These are phyloP conservation scores for Saccharomyces pastorianus DNA, from an alignment of 1,139 yeast species.

Conservation along the genomic window DNA sequence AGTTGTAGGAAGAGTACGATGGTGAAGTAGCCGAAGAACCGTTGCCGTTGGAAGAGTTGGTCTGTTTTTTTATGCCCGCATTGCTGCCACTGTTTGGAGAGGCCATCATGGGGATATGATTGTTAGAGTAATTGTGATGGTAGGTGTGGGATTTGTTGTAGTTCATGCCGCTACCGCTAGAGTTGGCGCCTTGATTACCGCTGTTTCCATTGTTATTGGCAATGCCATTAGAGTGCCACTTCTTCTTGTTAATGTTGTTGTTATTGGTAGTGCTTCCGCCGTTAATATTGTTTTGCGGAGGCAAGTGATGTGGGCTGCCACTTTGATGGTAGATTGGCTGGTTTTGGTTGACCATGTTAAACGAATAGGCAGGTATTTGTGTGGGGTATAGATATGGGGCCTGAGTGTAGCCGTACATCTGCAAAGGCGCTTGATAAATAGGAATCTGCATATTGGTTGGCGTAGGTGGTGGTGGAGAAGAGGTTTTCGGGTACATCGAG, in stretches of 20 bases:
- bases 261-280: constrained; percentile 5
- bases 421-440: constrained; percentile 27
- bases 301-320: constrained; percentile 14
- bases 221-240: constrained; percentile 11
- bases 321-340: constrained; percentile 22
- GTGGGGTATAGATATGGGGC: constrained; percentile 28
- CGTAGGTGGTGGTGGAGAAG: constrained; percentile 28
- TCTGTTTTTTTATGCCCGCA: constrained; percentile 3
- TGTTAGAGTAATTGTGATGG: constrained; percentile 2
- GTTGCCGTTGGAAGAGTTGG: constrained; percentile 1
- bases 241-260: constrained; percentile 9
- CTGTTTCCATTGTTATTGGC: not conserved
- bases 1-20: not conserved
- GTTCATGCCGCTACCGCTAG: not conserved
- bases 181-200: constrained; percentile 1
- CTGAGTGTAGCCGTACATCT: constrained; percentile 27
- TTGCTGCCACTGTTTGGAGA: constrained; percentile 5
- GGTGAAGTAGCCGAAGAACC: not conserved
- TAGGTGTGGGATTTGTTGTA: constrained; percentile 3
- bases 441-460: constrained; percentile 29
- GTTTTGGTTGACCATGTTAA: constrained; percentile 26
- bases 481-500: constrained; percentile 30
- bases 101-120: constrained; percentile 2
- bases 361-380: constrained; percentile 26
- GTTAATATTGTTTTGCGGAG: constrained; percentile 2